Percentiles rank a stretch among this genome's conserved stretches.
Conservation (phyloP, 1,139 yeast genomes). For the Debaryomyces nepalensis region DNA sequence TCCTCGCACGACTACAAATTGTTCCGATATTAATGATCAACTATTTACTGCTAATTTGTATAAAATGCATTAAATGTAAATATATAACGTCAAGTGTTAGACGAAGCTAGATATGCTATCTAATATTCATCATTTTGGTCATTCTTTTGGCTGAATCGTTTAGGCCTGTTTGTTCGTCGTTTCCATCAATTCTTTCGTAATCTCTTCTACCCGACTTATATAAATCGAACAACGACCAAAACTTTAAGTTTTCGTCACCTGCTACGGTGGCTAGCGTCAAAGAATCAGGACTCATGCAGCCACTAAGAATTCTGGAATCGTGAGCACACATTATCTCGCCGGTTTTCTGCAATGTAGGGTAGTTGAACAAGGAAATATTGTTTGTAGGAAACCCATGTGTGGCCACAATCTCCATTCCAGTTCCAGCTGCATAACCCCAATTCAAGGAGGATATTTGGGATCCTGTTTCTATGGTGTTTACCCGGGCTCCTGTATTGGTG, state of each 20-base stretch:
- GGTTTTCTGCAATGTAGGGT: constrained; percentile 84
- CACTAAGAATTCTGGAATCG: constrained; percentile 83
- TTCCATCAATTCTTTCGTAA: constrained; percentile 23
- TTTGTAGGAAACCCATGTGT: constrained; percentile 95
- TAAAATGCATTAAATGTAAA: not conserved
- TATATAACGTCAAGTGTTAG: not conserved
- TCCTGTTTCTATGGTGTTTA: constrained; percentile 87
- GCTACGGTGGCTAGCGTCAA: constrained; percentile 92
- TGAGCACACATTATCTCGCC: constrained; percentile 90
- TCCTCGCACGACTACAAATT: constrained; percentile 5
- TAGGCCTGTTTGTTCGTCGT: constrained; percentile 24
- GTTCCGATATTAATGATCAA: constrained; percentile 6
- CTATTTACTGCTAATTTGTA: no score
- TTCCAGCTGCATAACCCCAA: constrained; percentile 82
- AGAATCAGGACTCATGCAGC: constrained; percentile 88
- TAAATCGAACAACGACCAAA: constrained; percentile 87
- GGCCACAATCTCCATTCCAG: constrained; percentile 85
- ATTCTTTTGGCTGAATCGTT: constrained; percentile 26
- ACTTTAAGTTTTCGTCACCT: constrained; percentile 94
- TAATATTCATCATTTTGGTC: constrained; percentile 33
- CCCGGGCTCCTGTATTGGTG: constrained; percentile 84
- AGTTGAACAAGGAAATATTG: constrained; percentile 80
- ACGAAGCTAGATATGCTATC: constrained; percentile 17
- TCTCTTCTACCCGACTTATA: constrained; percentile 38
- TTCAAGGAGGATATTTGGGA: constrained; percentile 91